These are phyloP conservation scores for Fallopia convolvulus DNA, from an alignment of 148 eudicot genomes.

Conservation along the genomic window DNA sequence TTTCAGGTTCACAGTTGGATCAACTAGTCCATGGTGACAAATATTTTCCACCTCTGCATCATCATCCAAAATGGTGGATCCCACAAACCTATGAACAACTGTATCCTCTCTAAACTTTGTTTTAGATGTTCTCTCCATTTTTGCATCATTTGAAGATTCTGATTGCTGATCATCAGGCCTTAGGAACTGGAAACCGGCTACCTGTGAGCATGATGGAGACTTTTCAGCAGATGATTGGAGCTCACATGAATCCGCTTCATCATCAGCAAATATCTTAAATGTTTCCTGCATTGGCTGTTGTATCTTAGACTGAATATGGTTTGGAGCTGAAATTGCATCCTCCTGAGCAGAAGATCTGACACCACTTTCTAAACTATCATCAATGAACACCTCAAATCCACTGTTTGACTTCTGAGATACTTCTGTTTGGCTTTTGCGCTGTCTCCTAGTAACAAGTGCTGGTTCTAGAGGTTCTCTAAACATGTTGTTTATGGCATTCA, in stretches of 20 bases:
- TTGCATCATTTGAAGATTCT: slow-evolving; percentile 35
- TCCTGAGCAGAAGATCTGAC: slow-evolving; percentile 25
- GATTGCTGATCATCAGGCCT: slow-evolving; percentile 42
- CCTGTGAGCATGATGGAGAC: slow-evolving; percentile 24
- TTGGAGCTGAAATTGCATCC: slow-evolving; percentile 3
- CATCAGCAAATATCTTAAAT: slow-evolving; percentile 60
- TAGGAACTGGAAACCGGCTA: slow-evolving; percentile 42
- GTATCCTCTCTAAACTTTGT: slow-evolving; percentile 66
- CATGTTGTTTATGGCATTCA: slow-evolving; percentile 76
- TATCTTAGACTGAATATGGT: slow-evolving; percentile 5
- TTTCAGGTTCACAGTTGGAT: slow-evolving; percentile 83
- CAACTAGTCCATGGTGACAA: slow-evolving; percentile 95
- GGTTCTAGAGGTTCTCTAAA: slow-evolving; percentile 83
- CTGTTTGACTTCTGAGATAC: slow-evolving; percentile 25
- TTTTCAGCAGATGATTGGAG: slow-evolving; percentile 23
- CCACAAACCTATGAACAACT: slow-evolving; percentile 80
- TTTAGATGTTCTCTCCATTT: slow-evolving; percentile 26
- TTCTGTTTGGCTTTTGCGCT: slow-evolving; percentile 30
- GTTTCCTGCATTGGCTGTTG: slow-evolving; percentile 39
- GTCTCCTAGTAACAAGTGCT: slow-evolving; percentile 30
- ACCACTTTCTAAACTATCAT: slow-evolving; percentile 35
- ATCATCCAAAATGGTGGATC: slow-evolving; percentile 57
- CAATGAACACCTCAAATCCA: slow-evolving; percentile 56
- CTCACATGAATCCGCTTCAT: slow-evolving; percentile 34
- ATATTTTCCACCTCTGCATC: slow-evolving; percentile 88